Evolutionary conservation across 345 rosid species (phyloP).

Genomic region (Pistacia vera): DNA sequence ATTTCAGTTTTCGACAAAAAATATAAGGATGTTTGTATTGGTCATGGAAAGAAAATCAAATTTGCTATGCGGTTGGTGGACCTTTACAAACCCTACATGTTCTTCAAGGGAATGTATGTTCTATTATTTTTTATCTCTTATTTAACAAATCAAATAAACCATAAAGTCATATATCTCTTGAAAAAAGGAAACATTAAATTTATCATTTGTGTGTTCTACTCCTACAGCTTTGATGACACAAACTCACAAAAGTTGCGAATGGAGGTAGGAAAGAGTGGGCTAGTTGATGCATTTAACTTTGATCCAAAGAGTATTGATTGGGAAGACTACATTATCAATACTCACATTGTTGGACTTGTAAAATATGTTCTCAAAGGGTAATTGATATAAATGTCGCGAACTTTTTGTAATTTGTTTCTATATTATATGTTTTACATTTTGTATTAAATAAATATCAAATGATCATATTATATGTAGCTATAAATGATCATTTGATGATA

Average conservation of each 20-base stretch:
- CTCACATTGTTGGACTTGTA: slow-evolving; percentile 49
- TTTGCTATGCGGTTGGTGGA: slow-evolving; percentile 41
- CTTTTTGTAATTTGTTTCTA: too few relatives aligned
- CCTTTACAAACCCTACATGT: slow-evolving; percentile 42
- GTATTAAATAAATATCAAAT: too few relatives aligned
- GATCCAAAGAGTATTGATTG: slow-evolving; percentile 51
- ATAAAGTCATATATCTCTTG: too few relatives aligned
- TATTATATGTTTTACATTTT: too few relatives aligned
- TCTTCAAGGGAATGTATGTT: slow-evolving; percentile 29
- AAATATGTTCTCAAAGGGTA: background rate
- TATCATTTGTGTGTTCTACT: background rate
- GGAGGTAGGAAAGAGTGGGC: slow-evolving; percentile 1
- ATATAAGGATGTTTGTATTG: slow-evolving; percentile 5
- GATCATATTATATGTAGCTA: too few relatives aligned
- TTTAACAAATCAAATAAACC: background rate
- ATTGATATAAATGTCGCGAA: too few relatives aligned
- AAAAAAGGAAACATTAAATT: too few relatives aligned
- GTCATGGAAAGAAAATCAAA: slow-evolving; percentile 23
- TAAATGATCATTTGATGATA: too few relatives aligned
- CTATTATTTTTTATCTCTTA: background rate
- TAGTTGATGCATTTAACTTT: slow-evolving; percentile 33
- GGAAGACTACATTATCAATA: slow-evolving; percentile 47
- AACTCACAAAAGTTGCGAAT: slow-evolving; percentile 28
- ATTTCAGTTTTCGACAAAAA: slow-evolving; percentile 12
- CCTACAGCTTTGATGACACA: slow-evolving; percentile 41